Conservation (phyloP, 805 yeast species). For the Hagleromyces aurorensis region DNA sequence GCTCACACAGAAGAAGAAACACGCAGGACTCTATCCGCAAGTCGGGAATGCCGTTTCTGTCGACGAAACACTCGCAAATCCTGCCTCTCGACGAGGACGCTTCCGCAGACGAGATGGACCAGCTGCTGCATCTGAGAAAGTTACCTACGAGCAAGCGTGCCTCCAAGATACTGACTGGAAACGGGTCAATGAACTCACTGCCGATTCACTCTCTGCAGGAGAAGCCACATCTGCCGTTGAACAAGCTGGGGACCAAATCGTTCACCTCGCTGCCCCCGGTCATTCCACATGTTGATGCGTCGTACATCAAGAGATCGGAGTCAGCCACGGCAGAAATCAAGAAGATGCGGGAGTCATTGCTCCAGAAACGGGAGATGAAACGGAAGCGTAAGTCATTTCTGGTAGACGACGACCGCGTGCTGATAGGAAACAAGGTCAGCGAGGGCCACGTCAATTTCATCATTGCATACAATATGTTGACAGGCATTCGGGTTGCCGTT, state of each 20-base stretch:
- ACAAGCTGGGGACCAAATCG: conserved; percentile 5
- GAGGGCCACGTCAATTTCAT: conserved; percentile 93
- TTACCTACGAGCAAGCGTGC: conserved; percentile 1
- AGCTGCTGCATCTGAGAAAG: conserved; percentile 4
- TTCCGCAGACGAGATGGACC: no score
- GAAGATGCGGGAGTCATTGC: conserved; percentile 42
- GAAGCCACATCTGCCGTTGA: conserved; percentile 1
- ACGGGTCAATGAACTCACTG: conserved; percentile 10
- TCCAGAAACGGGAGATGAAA: conserved; percentile 37
- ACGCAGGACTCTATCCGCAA: conserved; percentile 22
- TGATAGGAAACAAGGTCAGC: conserved; percentile 72
- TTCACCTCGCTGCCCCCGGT: conserved; percentile 10
- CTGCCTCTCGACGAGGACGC: conserved; percentile 22
- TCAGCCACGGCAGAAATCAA: conserved; percentile 39
- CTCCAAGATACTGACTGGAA: conserved; percentile 2
- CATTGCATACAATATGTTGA: conserved; percentile 93
- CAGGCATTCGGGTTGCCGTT: conserved; percentile 93
- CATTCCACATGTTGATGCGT: conserved; percentile 4
- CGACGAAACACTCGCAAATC: conserved; percentile 31
- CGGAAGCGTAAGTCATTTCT: conserved; percentile 35
- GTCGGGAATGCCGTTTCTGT: conserved; percentile 28
- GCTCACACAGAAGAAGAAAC: conserved; percentile 11
- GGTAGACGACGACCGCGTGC: conserved; percentile 47
- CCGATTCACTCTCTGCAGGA: conserved; percentile 6
- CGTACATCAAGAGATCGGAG: conserved; percentile 27